A percentile compares a stretch with the other conserved stretches of the same genome.
Evolutionary conservation across 257 asterid species (phyloP).

Genomic region (Nicotiana tabacum): DNA sequence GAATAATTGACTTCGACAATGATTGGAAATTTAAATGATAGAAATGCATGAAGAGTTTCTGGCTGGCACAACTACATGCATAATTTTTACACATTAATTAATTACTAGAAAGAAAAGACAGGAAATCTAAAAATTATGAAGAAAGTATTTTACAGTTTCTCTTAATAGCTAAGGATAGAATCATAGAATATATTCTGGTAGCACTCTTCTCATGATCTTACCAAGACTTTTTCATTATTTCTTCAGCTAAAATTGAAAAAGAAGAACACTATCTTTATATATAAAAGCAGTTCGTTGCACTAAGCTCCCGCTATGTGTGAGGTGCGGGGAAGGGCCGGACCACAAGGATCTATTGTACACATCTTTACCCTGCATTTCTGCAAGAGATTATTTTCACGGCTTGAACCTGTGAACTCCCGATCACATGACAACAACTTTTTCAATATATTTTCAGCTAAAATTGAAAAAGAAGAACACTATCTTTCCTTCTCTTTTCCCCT

Average conservation of each 20-base stretch:
- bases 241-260: too few species aligned
- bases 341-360: too few species aligned
- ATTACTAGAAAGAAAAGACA: not conserved
- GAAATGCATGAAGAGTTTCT: not conserved
- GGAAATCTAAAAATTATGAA: not conserved
- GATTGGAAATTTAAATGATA: not conserved
- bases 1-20: conserved; percentile 1
- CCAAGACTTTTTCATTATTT: not conserved
- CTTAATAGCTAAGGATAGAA: conserved; percentile 13
- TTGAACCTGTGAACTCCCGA: too few species aligned
- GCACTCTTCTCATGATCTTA: conserved; percentile 9
- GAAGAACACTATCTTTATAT: too few species aligned
- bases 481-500: not conserved
- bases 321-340: too few species aligned
- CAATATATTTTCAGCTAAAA: not conserved
- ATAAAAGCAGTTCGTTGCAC: too few species aligned
- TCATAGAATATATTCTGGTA: conserved; percentile 11
- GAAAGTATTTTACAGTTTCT: not conserved
- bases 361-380: too few species aligned
- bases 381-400: too few species aligned
- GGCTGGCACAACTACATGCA: not conserved
- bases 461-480: not conserved
- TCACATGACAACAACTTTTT: not conserved
- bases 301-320: too few species aligned
- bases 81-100: not conserved